Conservation (phyloP, 371 early-diverging fungal species). For the Mortierella sp. region DNA sequence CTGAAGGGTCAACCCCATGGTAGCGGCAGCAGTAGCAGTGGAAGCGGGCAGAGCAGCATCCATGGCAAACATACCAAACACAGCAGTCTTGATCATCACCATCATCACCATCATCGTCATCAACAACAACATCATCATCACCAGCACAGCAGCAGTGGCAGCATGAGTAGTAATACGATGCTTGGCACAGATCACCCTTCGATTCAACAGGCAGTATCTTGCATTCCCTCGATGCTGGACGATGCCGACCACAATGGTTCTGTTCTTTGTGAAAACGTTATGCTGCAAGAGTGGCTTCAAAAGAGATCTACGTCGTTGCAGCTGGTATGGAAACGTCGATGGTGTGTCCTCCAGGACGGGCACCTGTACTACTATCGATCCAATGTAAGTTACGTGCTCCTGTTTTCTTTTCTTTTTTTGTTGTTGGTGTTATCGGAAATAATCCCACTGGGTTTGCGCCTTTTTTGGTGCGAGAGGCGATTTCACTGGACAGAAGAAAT, state of each 20-base stretch:
- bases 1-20: too few relatives aligned
- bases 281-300: constrained; percentile 53
- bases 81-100: constrained; percentile 9
- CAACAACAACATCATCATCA: constrained; percentile 13
- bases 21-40: constrained; percentile 8
- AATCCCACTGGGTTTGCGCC: too few relatives aligned
- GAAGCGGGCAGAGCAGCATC: constrained; percentile 1
- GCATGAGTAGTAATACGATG: background rate
- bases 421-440: too few relatives aligned
- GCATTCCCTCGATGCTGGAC: constrained; percentile 25
- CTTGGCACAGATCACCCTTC: constrained; percentile 8
- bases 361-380: constrained; percentile 35
- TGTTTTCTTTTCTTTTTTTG: background rate
- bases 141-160: background rate
- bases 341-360: constrained; percentile 53
- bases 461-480: too few relatives aligned
- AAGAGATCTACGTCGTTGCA: constrained; percentile 44
- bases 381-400: constrained; percentile 26
- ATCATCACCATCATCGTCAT: background rate
- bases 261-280: constrained; percentile 8
- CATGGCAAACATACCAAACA: constrained; percentile 17
- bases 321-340: constrained; percentile 51
- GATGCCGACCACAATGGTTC: background rate
- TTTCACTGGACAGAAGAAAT: too few relatives aligned
- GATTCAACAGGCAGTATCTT: constrained; percentile 14